phyloP scores from a whole-genome alignment of 805 yeast genomes.

The Candida insectorum region DNA sequence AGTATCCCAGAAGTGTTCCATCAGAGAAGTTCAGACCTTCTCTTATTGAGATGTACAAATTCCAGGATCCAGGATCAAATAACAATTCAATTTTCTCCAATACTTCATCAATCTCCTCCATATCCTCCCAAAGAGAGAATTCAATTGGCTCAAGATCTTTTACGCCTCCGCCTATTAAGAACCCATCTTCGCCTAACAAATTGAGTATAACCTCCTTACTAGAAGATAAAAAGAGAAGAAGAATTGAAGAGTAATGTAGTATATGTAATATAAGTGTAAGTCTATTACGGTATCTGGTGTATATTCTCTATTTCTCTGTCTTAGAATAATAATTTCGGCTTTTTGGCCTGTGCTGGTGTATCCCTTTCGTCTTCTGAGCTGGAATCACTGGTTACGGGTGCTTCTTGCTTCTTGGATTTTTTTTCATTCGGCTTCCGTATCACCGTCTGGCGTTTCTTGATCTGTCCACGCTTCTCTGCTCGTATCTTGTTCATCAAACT shows the following conservation, averaged over 20 bases:
- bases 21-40: constrained; percentile 34
- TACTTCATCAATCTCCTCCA: constrained; percentile 32
- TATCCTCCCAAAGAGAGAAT: constrained; percentile 18
- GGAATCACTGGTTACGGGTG: too few species aligned
- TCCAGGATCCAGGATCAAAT: constrained; percentile 15
- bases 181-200: constrained; percentile 5
- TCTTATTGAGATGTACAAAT: constrained; percentile 24
- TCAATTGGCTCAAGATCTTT: constrained; percentile 16
- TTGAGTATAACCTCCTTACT: neutral
- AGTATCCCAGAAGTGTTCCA: constrained; percentile 15
- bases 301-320: too few species aligned
- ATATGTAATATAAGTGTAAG: too few species aligned
- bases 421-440: neutral
- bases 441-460: constrained; percentile 3
- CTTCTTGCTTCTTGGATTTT: too few species aligned
- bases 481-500: constrained; percentile 38
- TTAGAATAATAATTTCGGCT: too few species aligned
- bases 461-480: constrained; percentile 10
- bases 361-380: too few species aligned
- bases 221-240: constrained; percentile 2
- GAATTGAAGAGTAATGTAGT: constrained; percentile 1
- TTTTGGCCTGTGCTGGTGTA: too few species aligned
- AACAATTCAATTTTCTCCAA: constrained; percentile 32
- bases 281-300: too few species aligned
- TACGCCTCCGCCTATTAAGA: constrained; percentile 22